These are phyloP conservation scores for Rhodosporidiobolus odoratus DNA, from an alignment of 768 basidiomycete genomes.

Conservation along the genomic window DNA sequence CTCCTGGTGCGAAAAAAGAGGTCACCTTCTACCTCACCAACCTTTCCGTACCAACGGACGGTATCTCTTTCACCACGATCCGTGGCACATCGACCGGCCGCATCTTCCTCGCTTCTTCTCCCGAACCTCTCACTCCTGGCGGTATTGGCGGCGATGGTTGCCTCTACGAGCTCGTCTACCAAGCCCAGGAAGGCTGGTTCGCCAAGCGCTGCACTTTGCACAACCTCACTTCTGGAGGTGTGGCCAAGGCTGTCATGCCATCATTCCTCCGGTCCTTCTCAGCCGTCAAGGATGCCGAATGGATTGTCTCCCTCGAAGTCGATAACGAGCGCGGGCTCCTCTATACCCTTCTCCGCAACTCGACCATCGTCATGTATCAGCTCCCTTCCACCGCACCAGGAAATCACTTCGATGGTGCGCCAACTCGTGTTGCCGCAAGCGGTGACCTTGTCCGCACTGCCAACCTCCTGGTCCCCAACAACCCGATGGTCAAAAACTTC, in stretches of 20 bases:
- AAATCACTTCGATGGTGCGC: slow-evolving; percentile 27
- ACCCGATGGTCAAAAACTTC: slow-evolving; percentile 57
- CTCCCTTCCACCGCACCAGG: slow-evolving; percentile 19
- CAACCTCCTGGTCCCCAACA: slow-evolving; percentile 62
- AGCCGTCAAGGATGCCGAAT: slow-evolving; percentile 36
- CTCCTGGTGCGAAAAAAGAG: slow-evolving; percentile 56
- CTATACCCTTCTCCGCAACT: slow-evolving; percentile 44
- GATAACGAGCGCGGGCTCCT: slow-evolving; percentile 44
- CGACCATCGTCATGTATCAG: slow-evolving; percentile 43
- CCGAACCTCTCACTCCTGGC: slow-evolving; percentile 48
- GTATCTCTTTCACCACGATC: slow-evolving; percentile 76
- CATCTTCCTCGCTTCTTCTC: slow-evolving; percentile 68
- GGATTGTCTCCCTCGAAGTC: slow-evolving; percentile 43
- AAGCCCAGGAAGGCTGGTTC: slow-evolving; percentile 87
- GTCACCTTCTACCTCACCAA: slow-evolving; percentile 88
- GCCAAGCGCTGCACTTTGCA: slow-evolving; percentile 74
- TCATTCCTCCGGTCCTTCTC: slow-evolving; percentile 33
- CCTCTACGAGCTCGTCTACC: slow-evolving; percentile 87
- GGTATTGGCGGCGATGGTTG: slow-evolving; percentile 65
- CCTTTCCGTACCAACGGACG: slow-evolving; percentile 66
- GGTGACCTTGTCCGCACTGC: slow-evolving; percentile 48
- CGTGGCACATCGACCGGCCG: slow-evolving; percentile 72
- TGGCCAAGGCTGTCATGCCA: slow-evolving; percentile 56
- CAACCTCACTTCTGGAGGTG: slow-evolving; percentile 53
- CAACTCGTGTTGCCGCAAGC: slow-evolving; percentile 29